phyloP scores from a whole-genome alignment of 2,329 filamentous ascomycete genomes.

The Gyromitra esculenta region DNA sequence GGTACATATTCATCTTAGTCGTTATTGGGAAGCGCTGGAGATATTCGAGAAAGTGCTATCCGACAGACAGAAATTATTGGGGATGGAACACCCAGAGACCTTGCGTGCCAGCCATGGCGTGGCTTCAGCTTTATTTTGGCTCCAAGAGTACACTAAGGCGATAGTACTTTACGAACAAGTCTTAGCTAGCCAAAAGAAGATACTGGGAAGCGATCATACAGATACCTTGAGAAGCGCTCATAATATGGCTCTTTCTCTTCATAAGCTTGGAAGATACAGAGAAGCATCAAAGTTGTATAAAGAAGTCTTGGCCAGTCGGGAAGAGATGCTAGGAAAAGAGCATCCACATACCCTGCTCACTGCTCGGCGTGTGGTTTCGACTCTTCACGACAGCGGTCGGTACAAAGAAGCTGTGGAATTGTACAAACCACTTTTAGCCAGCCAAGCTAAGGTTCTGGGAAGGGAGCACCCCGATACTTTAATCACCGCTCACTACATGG shows the following conservation, averaged over 20 bases:
- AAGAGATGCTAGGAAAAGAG: slow-evolving; percentile 4
- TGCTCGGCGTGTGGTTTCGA: background rate
- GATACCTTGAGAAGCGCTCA: background rate
- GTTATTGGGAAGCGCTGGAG: slow-evolving; percentile 11
- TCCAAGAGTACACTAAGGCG: background rate
- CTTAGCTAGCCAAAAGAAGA: background rate
- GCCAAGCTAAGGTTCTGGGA: slow-evolving; percentile 2
- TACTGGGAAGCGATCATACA: slow-evolving; percentile 26
- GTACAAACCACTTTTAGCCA: background rate
- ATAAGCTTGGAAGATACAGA: background rate
- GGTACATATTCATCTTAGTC: background rate
- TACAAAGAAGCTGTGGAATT: slow-evolving; percentile 22
- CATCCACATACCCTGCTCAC: background rate
- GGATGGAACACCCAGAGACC: background rate
- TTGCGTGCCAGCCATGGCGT: background rate
- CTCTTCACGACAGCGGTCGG: background rate
- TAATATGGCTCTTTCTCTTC: background rate
- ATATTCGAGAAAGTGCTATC: slow-evolving; percentile 3
- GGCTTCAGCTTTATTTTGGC: background rate
- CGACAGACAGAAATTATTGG: slow-evolving; percentile 14
- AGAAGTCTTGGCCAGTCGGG: background rate
- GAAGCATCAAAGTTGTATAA: slow-evolving; percentile 4
- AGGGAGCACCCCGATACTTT: slow-evolving; percentile 14
- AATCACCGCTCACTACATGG: background rate
- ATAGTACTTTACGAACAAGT: background rate